phyloP scores from a whole-genome alignment of 768 basidiomycete genomes.

The Tulasnella sp. region DNA sequence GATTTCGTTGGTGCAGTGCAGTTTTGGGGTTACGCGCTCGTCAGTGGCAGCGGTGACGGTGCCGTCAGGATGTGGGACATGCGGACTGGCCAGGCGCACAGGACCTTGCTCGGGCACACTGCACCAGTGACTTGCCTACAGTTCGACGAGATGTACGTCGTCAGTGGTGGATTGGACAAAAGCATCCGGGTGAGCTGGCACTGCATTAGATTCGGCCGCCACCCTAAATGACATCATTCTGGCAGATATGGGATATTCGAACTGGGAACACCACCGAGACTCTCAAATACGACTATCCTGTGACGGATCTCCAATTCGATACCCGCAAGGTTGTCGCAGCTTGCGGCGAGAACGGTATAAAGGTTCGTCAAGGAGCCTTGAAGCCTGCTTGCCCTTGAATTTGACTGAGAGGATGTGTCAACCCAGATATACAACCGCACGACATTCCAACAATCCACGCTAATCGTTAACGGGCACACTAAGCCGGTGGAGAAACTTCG shows the following conservation, averaged over 20 bases:
- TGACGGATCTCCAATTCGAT: constrained; percentile 92
- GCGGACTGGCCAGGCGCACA: constrained; percentile 95
- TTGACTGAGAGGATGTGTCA: background rate
- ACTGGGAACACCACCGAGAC: constrained; percentile 85
- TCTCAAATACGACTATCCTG: constrained; percentile 82
- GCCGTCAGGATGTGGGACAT: constrained; percentile 99
- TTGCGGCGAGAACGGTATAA: constrained; percentile 87
- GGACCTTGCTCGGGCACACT: constrained; percentile 89
- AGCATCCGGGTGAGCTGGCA: constrained; percentile 65
- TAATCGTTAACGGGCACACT: constrained; percentile 90
- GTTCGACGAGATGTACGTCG: constrained; percentile 93
- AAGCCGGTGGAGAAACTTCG: constrained; percentile 81
- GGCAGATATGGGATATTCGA: constrained; percentile 93
- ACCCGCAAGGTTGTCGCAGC: constrained; percentile 89
- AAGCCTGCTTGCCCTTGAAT: background rate
- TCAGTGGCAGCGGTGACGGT: constrained; percentile 95
- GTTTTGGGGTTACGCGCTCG: constrained; percentile 97
- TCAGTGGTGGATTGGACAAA: constrained; percentile 91
- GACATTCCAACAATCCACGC: constrained; percentile 77
- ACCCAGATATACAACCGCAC: constrained; percentile 89
- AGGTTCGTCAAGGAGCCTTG: constrained; percentile 48
- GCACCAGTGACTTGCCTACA: constrained; percentile 88
- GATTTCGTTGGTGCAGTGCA: constrained; percentile 98
- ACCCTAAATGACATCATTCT: background rate
- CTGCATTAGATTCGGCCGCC: background rate